A percentile compares a stretch with the other conserved stretches of the same genome.
phyloP scores from a whole-genome alignment of 257 asterid genomes.

The Echium plantagineum region DNA sequence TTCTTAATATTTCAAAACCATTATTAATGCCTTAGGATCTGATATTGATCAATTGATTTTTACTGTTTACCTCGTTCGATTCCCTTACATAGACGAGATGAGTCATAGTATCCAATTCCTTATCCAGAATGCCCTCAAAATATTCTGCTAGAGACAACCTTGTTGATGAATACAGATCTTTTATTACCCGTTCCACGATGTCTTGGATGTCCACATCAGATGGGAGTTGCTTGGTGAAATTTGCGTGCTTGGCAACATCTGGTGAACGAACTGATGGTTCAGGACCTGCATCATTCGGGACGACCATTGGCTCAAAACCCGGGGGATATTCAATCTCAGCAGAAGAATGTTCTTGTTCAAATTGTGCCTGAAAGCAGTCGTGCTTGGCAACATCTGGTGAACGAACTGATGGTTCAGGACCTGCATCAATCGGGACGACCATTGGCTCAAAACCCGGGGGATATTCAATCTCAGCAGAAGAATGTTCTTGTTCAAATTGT shows the following conservation, averaged over 20 bases:
- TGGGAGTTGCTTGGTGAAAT: conserved; percentile 14
- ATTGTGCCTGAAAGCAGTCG: conserved; percentile 35
- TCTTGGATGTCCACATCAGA: conserved; percentile 23
- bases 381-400: too few relatives aligned
- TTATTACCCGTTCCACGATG: conserved; percentile 42
- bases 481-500: too few relatives aligned
- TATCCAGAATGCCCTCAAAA: conserved; percentile 40
- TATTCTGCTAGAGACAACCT: conserved; percentile 35
- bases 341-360: conserved; percentile 33
- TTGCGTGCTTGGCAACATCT: conserved; percentile 19
- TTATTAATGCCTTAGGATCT: too few relatives aligned
- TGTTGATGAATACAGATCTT: conserved; percentile 64
- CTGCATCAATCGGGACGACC: too few relatives aligned
- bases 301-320: conserved; percentile 49
- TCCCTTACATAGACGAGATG: conserved; percentile 19
- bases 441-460: too few relatives aligned
- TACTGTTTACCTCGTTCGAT: conserved; percentile 31
- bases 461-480: too few relatives aligned
- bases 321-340: conserved; percentile 68
- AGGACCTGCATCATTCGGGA: conserved; percentile 20
- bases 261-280: conserved; percentile 20
- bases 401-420: too few relatives aligned
- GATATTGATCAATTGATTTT: not conserved
- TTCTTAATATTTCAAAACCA: not conserved
- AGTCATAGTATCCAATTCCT: conserved; percentile 47